Conservation (phyloP, 257 asterid genomes). For the Galeopsis tetrahit region DNA sequence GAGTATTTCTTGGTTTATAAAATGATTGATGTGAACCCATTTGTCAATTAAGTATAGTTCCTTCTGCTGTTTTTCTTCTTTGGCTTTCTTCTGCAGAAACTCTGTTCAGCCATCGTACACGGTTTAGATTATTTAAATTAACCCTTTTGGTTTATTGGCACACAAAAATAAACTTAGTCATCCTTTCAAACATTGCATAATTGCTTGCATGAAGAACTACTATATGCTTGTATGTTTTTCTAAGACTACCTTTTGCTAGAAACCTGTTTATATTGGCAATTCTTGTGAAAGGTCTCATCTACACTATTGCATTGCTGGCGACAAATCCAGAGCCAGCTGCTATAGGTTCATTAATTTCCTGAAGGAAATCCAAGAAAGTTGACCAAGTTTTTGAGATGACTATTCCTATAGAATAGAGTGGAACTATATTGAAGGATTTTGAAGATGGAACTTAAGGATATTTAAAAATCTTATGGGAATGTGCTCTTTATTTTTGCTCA, state of each 20-base stretch:
- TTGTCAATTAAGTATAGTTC: neutral
- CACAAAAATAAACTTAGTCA: neutral
- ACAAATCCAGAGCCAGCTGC: neutral
- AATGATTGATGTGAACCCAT: neutral
- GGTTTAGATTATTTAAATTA: neutral
- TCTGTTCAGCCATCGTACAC: neutral
- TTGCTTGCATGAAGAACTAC: neutral
- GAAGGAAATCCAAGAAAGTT: neutral
- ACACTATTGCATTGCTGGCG: neutral
- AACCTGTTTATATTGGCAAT: neutral
- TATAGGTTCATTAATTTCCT: neutral
- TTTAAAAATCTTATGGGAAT: neutral
- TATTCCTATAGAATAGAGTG: constrained; percentile 2
- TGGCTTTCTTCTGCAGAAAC: neutral
- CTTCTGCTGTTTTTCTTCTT: neutral
- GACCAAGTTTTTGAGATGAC: neutral
- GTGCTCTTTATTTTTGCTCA: neutral
- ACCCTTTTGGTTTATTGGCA: neutral
- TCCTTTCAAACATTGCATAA: neutral
- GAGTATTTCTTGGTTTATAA: neutral
- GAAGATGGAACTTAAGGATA: neutral
- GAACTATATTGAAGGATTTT: neutral
- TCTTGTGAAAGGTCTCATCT: neutral
- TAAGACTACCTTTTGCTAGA: neutral
- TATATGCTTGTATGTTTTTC: neutral